Percentiles rank a stretch among this genome's conserved stretches.
phyloP scores from a whole-genome alignment of 495 filamentous ascomycete species.

The Aspergillus heteromorphus region DNA sequence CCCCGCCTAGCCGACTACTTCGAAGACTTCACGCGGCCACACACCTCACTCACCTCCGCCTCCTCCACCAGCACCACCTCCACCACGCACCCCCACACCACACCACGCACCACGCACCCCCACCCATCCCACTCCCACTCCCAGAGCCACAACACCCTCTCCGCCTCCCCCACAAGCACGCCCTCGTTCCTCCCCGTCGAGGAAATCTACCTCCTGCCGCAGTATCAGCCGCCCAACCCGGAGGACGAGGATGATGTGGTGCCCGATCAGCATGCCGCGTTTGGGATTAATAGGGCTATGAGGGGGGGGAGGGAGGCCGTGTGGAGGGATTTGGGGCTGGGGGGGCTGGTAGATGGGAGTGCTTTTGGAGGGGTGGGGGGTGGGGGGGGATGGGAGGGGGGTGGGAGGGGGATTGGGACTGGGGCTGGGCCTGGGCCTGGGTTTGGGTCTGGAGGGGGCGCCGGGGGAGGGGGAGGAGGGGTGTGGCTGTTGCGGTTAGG shows the following conservation, averaged over 20 bases:
- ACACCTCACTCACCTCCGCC: slow-evolving; percentile 23
- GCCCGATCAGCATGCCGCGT: slow-evolving; percentile 94
- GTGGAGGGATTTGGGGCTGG: slow-evolving; percentile 83
- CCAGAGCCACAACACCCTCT: slow-evolving; percentile 26
- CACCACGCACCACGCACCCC: slow-evolving; percentile 11
- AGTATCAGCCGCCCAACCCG: slow-evolving; percentile 88
- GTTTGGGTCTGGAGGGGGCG: no score
- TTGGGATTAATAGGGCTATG: slow-evolving; percentile 85
- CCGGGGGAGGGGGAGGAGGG: slow-evolving; percentile 49
- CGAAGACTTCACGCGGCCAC: slow-evolving; percentile 66
- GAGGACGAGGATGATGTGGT: slow-evolving; percentile 98
- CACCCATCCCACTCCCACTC: slow-evolving; percentile 1
- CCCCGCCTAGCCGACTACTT: slow-evolving; percentile 83
- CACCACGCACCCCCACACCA: slow-evolving; percentile 13
- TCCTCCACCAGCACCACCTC: slow-evolving; percentile 18
- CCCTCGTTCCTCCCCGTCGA: slow-evolving; percentile 47
- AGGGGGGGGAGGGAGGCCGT: slow-evolving; percentile 56
- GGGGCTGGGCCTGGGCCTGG: no score
- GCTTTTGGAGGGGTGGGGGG: slow-evolving; percentile 21
- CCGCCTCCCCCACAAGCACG: slow-evolving; percentile 29
- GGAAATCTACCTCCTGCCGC: slow-evolving; percentile 83
- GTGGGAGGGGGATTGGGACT: slow-evolving; percentile 33
- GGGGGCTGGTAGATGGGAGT: slow-evolving; percentile 55
- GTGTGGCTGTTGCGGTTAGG: no score
- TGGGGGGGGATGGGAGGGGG: slow-evolving; percentile 19